These are phyloP conservation scores for Zygnema circumcarinatum DNA, from an alignment of 139 green algal genomes.

Conservation along the genomic window DNA sequence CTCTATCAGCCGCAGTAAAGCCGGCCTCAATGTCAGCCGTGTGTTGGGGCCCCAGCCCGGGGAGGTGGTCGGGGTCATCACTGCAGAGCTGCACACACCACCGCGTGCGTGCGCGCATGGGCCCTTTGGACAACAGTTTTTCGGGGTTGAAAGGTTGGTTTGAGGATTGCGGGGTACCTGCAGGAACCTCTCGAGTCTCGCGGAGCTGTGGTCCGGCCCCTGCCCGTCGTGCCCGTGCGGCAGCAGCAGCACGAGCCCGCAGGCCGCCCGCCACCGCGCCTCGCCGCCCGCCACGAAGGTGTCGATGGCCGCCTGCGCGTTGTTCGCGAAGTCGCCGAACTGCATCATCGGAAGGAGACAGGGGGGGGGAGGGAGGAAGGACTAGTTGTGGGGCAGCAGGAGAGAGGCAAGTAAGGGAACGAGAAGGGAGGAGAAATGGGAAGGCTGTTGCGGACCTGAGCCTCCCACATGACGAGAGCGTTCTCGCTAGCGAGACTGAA, in stretches of 20 bases:
- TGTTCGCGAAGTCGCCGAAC: slow-evolving; percentile 99
- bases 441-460: slow-evolving; percentile 20
- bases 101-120: too few relatives aligned
- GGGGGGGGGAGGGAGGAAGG: not conserved
- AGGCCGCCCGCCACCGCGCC: slow-evolving; percentile 87
- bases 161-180: too few relatives aligned
- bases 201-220: slow-evolving; percentile 88
- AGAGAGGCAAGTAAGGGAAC: slow-evolving; percentile 8
- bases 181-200: slow-evolving; percentile 92
- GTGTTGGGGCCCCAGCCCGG: slow-evolving; percentile 65
- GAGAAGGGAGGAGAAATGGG: not conserved
- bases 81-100: slow-evolving; percentile 76
- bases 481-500: slow-evolving; percentile 72
- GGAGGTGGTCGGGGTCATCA: slow-evolving; percentile 89
- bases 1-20: slow-evolving; percentile 46
- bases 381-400: not conserved
- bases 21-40: slow-evolving; percentile 51
- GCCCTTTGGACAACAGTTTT: too few relatives aligned
- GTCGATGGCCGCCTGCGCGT: slow-evolving; percentile 71
- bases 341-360: slow-evolving; percentile 51
- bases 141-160: too few relatives aligned
- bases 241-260: slow-evolving; percentile 78
- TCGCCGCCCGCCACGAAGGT: slow-evolving; percentile 74
- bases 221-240: slow-evolving; percentile 89
- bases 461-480: slow-evolving; percentile 57